A percentile compares a stretch with the other conserved stretches of the same genome.
Conservation (phyloP, 176 grass and related monocot species). For the Elymus sibiricus region DNA sequence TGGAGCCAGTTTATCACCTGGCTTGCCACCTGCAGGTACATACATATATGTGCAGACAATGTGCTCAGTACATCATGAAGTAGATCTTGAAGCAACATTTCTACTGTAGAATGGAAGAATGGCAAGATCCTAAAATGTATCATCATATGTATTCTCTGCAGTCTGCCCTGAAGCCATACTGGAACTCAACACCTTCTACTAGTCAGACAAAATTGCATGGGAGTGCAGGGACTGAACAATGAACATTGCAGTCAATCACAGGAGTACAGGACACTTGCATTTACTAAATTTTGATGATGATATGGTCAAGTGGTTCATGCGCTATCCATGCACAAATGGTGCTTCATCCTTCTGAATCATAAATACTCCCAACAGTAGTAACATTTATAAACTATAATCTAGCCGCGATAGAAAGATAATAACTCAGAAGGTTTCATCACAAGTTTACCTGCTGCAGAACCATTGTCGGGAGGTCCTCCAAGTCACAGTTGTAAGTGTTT, state of each 20-base stretch:
- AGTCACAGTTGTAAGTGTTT: constrained; percentile 77
- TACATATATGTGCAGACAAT: neutral
- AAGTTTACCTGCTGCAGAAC: constrained; percentile 86
- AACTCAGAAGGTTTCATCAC: neutral
- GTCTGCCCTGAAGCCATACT: neutral
- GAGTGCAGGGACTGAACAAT: neutral
- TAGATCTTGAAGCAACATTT: neutral
- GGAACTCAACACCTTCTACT: neutral
- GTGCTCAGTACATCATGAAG: neutral
- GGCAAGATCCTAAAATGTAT: neutral
- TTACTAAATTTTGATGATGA: neutral
- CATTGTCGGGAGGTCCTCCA: constrained; percentile 91
- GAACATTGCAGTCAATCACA: neutral
- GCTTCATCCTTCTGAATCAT: neutral
- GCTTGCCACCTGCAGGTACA: constrained; percentile 55
- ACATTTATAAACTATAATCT: neutral
- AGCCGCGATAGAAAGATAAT: neutral
- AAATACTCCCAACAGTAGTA: neutral
- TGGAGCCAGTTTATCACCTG: constrained; percentile 90
- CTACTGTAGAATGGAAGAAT: neutral
- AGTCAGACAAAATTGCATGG: neutral
- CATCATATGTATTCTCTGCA: neutral
- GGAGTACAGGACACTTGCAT: neutral
- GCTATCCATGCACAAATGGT: constrained; percentile 7
- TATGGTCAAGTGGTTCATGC: neutral